phyloP scores from a whole-genome alignment of 768 basidiomycete species.

The Lactarius tabidus region DNA sequence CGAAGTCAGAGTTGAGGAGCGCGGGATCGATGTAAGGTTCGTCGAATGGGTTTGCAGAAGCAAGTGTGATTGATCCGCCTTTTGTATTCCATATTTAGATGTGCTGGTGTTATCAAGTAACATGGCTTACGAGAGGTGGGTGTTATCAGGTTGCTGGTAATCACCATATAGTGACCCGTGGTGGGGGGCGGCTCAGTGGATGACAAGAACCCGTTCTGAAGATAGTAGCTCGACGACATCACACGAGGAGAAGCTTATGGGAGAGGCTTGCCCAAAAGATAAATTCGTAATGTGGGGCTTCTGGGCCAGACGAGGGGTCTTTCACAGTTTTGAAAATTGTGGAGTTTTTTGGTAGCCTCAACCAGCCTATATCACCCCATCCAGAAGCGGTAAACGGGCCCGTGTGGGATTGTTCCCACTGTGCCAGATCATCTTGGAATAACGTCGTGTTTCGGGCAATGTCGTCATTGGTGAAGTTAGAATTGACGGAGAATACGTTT shows the following conservation, averaged over 20 bases:
- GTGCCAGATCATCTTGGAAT: neutral
- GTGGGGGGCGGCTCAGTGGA: constrained; percentile 12
- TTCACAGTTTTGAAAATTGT: constrained; percentile 9
- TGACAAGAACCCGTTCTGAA: constrained; percentile 15
- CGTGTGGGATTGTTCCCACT: constrained; percentile 14
- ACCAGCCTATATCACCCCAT: constrained; percentile 6
- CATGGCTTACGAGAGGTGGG: constrained; percentile 24
- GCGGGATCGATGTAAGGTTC: constrained; percentile 30
- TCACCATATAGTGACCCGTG: constrained; percentile 27
- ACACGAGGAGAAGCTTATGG: neutral
- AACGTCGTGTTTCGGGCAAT: constrained; percentile 17
- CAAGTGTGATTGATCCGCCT: constrained; percentile 29
- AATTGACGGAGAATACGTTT: constrained; percentile 5
- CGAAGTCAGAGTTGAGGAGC: constrained; percentile 8
- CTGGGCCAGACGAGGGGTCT: constrained; percentile 24
- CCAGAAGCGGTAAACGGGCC: constrained; percentile 14
- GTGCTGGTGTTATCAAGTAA: neutral
- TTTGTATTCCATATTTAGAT: neutral
- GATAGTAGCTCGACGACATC: neutral
- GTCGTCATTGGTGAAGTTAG: constrained; percentile 16
- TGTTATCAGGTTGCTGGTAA: constrained; percentile 21
- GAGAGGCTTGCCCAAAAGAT: constrained; percentile 11
- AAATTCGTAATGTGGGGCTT: constrained; percentile 22
- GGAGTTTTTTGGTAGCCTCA: constrained; percentile 16
- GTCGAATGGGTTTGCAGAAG: constrained; percentile 28